phyloP scores from a whole-genome alignment of 2,329 filamentous ascomycete genomes.

The Sphaerulina vaccinii region DNA sequence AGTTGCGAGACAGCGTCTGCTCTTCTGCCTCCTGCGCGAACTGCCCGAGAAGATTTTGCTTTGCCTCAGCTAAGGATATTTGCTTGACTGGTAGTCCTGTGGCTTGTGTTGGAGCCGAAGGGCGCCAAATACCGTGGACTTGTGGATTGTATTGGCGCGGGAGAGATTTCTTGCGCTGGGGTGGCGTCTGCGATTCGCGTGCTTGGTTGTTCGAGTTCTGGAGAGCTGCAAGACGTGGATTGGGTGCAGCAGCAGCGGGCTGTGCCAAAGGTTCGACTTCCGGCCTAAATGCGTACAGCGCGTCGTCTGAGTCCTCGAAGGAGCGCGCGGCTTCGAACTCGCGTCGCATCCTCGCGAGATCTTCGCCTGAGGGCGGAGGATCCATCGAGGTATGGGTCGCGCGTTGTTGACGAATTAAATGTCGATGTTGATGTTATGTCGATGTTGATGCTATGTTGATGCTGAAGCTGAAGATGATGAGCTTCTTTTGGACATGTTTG shows the following conservation, averaged over 20 bases:
- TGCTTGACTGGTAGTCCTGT: background rate
- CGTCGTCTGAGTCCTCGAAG: slow-evolving; percentile 15
- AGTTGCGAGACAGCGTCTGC: background rate
- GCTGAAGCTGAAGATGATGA: background rate
- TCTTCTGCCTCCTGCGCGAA: background rate
- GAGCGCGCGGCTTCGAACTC: slow-evolving; percentile 17
- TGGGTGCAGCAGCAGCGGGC: background rate
- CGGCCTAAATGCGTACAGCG: slow-evolving; percentile 1
- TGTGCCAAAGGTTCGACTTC: background rate
- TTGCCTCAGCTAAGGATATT: background rate
- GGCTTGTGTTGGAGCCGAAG: background rate
- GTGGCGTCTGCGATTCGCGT: background rate
- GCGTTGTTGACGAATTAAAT: background rate
- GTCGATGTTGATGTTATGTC: background rate
- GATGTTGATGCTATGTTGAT: background rate
- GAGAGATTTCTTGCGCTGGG: background rate
- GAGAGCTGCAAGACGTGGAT: background rate
- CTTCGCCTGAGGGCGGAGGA: slow-evolving; percentile 1
- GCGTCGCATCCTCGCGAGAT: slow-evolving; percentile 10
- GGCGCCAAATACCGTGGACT: background rate
- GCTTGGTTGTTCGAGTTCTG: background rate
- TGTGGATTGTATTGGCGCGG: background rate
- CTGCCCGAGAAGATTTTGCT: background rate
- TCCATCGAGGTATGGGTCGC: no score
- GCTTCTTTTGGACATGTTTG: no score